These are phyloP conservation scores for Chrysanthemum seticuspe DNA, from an alignment of 129 eudicot species.

Conservation along the genomic window DNA sequence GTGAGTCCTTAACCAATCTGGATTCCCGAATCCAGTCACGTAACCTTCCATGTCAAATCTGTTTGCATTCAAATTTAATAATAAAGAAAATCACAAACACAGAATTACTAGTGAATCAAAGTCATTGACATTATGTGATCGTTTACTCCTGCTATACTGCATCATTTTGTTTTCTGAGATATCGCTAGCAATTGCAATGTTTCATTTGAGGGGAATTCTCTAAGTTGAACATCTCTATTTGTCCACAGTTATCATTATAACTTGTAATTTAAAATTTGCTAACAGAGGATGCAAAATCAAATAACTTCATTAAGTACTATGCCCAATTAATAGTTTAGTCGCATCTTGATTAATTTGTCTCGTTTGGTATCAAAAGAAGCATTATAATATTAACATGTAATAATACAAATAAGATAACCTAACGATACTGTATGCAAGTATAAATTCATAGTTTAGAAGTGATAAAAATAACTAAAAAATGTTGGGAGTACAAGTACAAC, in stretches of 20 bases:
- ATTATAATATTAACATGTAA: neutral
- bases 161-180: neutral
- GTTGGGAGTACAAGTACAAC: neutral
- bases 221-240: constrained; percentile 1
- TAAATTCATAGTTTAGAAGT: neutral
- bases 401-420: neutral
- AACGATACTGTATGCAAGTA: neutral
- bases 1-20: constrained; percentile 87
- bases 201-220: neutral
- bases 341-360: neutral
- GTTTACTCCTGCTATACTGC: neutral
- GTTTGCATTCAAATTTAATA: constrained; percentile 13
- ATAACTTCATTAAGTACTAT: no score
- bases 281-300: no score
- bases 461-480: neutral
- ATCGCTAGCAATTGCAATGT: neutral
- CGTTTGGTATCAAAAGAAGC: neutral
- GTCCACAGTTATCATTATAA: neutral
- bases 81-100: neutral
- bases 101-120: neutral
- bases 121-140: neutral
- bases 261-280: neutral
- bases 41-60: constrained; percentile 90
- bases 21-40: constrained; percentile 89
- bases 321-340: neutral